Conservation (phyloP, 257 asterid genomes). For the Solanum okadae region DNA sequence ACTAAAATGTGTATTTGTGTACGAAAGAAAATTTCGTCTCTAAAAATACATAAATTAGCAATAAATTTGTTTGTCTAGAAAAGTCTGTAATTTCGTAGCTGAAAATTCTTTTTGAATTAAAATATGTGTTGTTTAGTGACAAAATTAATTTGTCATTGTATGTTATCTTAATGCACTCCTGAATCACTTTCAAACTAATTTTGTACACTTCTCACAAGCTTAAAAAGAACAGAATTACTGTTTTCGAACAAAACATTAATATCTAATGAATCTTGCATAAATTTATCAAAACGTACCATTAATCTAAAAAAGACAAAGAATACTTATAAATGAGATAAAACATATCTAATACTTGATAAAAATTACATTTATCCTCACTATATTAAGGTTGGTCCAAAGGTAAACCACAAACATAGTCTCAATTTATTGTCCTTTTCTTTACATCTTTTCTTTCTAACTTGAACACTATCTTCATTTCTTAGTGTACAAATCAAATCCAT, state of each 20-base stretch:
- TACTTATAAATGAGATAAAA: background rate
- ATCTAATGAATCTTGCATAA: background rate
- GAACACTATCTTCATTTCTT: background rate
- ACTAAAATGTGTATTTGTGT: too few species aligned
- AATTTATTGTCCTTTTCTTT: background rate
- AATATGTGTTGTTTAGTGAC: too few species aligned
- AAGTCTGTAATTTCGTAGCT: background rate
- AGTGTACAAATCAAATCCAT: background rate
- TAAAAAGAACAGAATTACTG: background rate
- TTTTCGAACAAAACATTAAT: background rate
- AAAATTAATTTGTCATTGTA: background rate
- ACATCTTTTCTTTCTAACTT: background rate
- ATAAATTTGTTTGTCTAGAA: background rate
- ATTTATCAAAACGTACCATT: background rate
- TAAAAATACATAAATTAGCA: too few species aligned
- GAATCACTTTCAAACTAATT: background rate
- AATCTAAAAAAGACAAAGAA: background rate
- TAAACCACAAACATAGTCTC: background rate
- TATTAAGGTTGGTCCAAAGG: background rate
- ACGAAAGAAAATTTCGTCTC: background rate
- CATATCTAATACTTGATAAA: background rate
- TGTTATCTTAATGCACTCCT: background rate
- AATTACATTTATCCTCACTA: background rate
- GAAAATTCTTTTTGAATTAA: too few species aligned
- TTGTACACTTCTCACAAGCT: background rate